These are phyloP conservation scores for Pichia sp. DNA, from an alignment of 1,139 yeast species.

Conservation along the genomic window DNA sequence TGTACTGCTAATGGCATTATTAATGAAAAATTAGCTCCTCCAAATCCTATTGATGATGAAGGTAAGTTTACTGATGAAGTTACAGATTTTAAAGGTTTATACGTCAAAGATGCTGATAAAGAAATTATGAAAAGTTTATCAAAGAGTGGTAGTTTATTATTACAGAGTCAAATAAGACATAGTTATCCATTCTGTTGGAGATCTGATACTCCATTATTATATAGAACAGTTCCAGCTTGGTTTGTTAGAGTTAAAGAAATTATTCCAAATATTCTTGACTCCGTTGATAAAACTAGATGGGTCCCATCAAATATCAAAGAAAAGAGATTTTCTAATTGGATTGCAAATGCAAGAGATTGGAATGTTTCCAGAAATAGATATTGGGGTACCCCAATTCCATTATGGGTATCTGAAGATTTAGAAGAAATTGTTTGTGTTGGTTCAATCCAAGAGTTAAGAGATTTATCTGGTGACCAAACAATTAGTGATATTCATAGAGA, in stretches of 20 bases:
- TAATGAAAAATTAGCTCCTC: constrained; percentile 62
- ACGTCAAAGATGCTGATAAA: constrained; percentile 95
- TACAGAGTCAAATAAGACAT: constrained; percentile 81
- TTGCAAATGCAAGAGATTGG: constrained; percentile 98
- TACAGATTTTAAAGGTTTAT: constrained; percentile 67
- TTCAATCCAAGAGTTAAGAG: constrained; percentile 76
- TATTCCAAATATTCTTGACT: constrained; percentile 82
- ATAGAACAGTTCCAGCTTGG: constrained; percentile 98
- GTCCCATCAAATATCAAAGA: constrained; percentile 87
- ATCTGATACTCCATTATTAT: constrained; percentile 94
- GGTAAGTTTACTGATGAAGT: constrained; percentile 79
- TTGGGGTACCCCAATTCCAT: constrained; percentile 99
- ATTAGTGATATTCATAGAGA: constrained; percentile 94
- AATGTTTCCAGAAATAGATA: constrained; percentile 95
- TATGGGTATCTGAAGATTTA: constrained; percentile 93
- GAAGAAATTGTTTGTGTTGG: constrained; percentile 93
- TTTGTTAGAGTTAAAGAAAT: constrained; percentile 84
- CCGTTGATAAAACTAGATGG: constrained; percentile 87
- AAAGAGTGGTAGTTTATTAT: constrained; percentile 66
- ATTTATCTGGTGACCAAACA: constrained; percentile 72
- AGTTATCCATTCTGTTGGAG: constrained; percentile 99
- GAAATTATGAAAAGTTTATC: constrained; percentile 79
- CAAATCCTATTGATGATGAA: constrained; percentile 89
- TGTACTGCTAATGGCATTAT: constrained; percentile 73
- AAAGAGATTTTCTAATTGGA: constrained; percentile 95